These are phyloP conservation scores for Anethum foeniculum DNA, from an alignment of 140 eudicot species.

Conservation along the genomic window DNA sequence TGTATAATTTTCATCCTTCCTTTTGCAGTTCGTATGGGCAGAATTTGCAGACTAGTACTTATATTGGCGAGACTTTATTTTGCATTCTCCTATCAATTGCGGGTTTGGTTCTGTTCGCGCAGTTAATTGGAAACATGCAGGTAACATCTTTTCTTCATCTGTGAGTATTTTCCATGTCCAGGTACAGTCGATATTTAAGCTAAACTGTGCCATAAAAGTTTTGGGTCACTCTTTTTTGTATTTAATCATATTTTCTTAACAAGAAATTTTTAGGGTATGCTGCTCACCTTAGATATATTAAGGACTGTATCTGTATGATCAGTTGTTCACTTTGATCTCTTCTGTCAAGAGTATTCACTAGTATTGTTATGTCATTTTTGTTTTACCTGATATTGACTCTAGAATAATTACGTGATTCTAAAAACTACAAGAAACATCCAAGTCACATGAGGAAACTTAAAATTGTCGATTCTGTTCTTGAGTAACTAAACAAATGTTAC, in stretches of 20 bases:
- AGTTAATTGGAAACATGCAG: conserved; percentile 94
- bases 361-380: too few species aligned
- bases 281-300: background rate
- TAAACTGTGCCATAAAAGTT: background rate
- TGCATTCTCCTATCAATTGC: conserved; percentile 48
- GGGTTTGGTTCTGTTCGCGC: conserved; percentile 71
- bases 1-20: background rate
- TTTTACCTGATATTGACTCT: too few species aligned
- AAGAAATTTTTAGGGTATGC: background rate
- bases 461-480: background rate
- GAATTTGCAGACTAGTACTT: conserved; percentile 64
- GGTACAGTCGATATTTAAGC: background rate
- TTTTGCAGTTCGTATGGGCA: conserved; percentile 78
- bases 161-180: background rate
- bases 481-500: background rate
- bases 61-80: conserved; percentile 70
- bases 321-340: background rate
- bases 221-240: background rate
- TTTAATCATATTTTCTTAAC: background rate
- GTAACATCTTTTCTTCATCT: conserved; percentile 24
- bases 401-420: too few species aligned
- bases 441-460: background rate
- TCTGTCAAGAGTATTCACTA: background rate
- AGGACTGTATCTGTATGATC: too few species aligned
- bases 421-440: too few species aligned